Evolutionary conservation across 768 basidiomycete genomes (phyloP), one percentile per base, ranked within the genome.

Genomic region (Russula ochroleuca): DNA sequence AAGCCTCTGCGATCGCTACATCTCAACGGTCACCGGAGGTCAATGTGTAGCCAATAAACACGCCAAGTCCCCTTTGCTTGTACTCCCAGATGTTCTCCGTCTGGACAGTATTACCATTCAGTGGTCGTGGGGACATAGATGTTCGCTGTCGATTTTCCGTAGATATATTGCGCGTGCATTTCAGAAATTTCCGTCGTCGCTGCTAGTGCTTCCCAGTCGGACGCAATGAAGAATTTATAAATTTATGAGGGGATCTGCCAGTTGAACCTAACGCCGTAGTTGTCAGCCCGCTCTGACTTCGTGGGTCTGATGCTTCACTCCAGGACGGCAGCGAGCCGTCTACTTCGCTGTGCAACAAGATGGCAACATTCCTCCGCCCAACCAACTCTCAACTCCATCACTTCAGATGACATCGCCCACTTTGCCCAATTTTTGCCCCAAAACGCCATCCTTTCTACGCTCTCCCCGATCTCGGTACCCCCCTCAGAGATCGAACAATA

Each of bases 401-500:
- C 80, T 0, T 73, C 78, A 38, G 73, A 81, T 6, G 90, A 92
- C 71, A 70, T 91, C 55, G 80, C 79, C 8, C 83, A 90, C 71
- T 88, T 92, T 72, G 70, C 83, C n/a, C 77, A 78, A 58, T 78
- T 92, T 58, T 82, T 92, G 8, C 78, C 87, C 0, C 74, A 80
- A 1, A 77, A 82, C 5, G 81, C 87, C 37, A 82, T 92, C 59
- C 76, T 92, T 17, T 86, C 90, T 21, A 87, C 88, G 9, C 78
- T 90, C 2, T 70, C 83, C 28, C 81, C 88, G 15, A 66, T 67
- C 49, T 73, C 80, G 9, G 69, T 75, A 19, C 62, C 83, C n/a
- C 43, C 78, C 9, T 78, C 85, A 13, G 95, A 97, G 67, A 82
- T 98, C 33, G 79, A 80, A 3, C 79, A 77, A 2, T 96, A 82